Conservation (phyloP, 2,329 filamentous ascomycete genomes). For the Aspergillus texensis region DNA sequence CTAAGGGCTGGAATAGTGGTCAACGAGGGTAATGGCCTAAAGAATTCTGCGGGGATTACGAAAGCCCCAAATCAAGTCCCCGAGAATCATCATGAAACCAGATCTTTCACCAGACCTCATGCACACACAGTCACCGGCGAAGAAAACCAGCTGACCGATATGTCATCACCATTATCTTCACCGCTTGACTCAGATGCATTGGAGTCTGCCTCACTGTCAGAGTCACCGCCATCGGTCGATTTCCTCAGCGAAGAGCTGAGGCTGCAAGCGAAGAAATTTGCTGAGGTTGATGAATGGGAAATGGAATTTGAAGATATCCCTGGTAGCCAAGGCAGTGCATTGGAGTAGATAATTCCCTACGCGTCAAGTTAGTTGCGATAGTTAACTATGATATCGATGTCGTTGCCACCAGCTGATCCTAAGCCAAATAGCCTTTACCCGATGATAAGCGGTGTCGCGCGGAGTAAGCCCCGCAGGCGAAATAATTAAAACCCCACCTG, state of each 20-base stretch:
- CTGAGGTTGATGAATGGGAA: constrained; percentile 45
- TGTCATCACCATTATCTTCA: constrained; percentile 39
- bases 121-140: constrained; percentile 27
- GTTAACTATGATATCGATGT: background rate
- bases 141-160: constrained; percentile 31
- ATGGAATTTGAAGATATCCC: constrained; percentile 49
- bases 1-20: background rate
- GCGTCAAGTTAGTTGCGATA: background rate
- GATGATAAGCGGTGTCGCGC: background rate
- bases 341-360: constrained; percentile 11
- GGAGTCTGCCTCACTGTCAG: constrained; percentile 25
- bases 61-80: background rate
- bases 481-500: constrained; percentile 1
- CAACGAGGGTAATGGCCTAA: background rate
- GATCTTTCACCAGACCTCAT: constrained; percentile 2
- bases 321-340: constrained; percentile 28
- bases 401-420: background rate
- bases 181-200: constrained; percentile 33
- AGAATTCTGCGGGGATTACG: constrained; percentile 13
- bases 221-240: constrained; percentile 16
- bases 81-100: background rate
- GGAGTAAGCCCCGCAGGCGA: constrained; percentile 2
- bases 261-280: constrained; percentile 41
- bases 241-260: constrained; percentile 41
- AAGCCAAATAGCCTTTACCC: background rate